A percentile compares a stretch with the other conserved stretches of the same genome.
Evolutionary conservation across 2,329 filamentous ascomycete species (phyloP).

Genomic region (Phaeosphaeriaceae sp.): DNA sequence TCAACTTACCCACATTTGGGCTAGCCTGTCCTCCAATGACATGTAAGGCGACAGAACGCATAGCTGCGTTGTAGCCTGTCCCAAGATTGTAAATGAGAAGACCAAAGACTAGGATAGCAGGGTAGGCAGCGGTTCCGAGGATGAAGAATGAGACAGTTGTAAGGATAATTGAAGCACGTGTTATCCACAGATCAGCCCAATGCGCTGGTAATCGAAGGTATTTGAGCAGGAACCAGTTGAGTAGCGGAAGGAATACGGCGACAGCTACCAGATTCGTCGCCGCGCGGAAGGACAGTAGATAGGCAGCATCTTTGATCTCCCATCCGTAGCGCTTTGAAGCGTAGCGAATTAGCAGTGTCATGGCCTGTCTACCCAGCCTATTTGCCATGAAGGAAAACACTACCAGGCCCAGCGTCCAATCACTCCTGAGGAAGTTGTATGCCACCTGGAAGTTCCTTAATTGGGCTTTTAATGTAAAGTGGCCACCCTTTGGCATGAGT

Average conservation of each 20-base stretch:
- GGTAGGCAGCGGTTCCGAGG: constrained; percentile 54
- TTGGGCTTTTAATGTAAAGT: constrained; percentile 36
- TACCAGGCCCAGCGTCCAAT: constrained; percentile 51
- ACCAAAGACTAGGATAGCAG: constrained; percentile 52
- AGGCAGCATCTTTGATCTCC: constrained; percentile 52
- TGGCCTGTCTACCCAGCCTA: constrained; percentile 55
- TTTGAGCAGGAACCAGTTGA: constrained; percentile 48
- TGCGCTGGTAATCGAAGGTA: constrained; percentile 46
- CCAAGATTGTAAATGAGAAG: constrained; percentile 57
- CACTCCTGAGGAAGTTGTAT: constrained; percentile 50
- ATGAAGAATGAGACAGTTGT: constrained; percentile 54
- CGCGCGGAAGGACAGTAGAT: constrained; percentile 55
- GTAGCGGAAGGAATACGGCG: constrained; percentile 53
- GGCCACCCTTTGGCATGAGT: constrained; percentile 18
- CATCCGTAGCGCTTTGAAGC: constrained; percentile 59
- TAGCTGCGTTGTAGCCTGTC: constrained; percentile 55
- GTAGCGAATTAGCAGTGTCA: constrained; percentile 58
- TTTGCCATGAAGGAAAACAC: constrained; percentile 56
- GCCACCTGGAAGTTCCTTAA: constrained; percentile 45
- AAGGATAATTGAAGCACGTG: constrained; percentile 53
- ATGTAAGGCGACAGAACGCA: constrained; percentile 56
- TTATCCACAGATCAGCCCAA: constrained; percentile 55
- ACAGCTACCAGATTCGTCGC: constrained; percentile 56
- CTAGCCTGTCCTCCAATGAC: constrained; percentile 54
- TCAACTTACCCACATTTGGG: constrained; percentile 55